Conservation (phyloP, 2,329 filamentous ascomycete species). For the Magnaporthales sp. region DNA sequence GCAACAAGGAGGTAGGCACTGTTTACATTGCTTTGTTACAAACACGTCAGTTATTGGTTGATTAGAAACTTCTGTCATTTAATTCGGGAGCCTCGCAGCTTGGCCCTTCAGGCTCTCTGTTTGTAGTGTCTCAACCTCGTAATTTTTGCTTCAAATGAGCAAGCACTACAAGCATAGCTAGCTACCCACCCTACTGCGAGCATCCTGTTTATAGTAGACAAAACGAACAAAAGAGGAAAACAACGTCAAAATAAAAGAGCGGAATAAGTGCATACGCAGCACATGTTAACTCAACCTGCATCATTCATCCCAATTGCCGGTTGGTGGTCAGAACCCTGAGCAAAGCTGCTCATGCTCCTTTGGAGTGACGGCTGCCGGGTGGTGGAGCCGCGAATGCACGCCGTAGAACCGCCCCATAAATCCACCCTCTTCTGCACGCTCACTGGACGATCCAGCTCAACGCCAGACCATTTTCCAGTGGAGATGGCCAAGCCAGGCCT, state of each 20-base stretch:
- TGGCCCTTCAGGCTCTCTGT: no score
- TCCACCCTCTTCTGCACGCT: not conserved
- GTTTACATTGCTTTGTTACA: not conserved
- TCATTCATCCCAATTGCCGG: not conserved
- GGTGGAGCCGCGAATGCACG: not conserved
- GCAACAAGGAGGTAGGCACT: no score
- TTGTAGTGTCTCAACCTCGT: not conserved
- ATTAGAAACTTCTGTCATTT: not conserved
- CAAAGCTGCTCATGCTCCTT: not conserved
- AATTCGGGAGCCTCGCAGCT: not conserved
- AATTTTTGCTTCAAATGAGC: not conserved
- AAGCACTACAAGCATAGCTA: no score
- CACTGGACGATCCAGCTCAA: not conserved
- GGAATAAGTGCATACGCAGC: not conserved
- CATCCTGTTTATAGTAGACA: no score
- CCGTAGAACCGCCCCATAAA: not conserved
- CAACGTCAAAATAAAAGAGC: not conserved
- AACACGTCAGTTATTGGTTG: not conserved
- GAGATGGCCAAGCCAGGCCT: not conserved
- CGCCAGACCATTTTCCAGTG: not conserved
- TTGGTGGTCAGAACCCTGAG: not conserved
- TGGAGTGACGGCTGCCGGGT: not conserved
- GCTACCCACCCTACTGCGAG: no score
- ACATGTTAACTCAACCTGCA: not conserved
- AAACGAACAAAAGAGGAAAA: no score